Base-by-base conservation (phyloP, 2,329 filamentous ascomycete species). In the Annulohypoxylon truncatum region DNA sequence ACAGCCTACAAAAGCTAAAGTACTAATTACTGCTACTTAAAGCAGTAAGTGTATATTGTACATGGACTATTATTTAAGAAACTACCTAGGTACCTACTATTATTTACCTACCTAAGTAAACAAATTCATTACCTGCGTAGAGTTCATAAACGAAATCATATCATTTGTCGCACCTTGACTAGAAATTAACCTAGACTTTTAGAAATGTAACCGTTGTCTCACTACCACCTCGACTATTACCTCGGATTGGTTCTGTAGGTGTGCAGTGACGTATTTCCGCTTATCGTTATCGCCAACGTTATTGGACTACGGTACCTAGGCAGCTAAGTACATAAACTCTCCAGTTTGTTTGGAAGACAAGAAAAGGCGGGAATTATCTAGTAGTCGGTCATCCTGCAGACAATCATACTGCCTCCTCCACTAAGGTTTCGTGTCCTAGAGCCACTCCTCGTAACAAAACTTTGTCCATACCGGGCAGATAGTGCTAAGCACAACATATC, bases 211-310 rank as follows among this genome's bases (percentile, higher is more conserved):
- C 46, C 13, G 15, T 42, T 18, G 54, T 58, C 47, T 47, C 47
- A 4, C 22, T 38, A 58, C 54, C 15, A 44, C 15, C 18, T 42
- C 4, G 3, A 29, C 3, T 13, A 40, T 9, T 15, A 22, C 29
- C 12, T 22, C n/a, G n/a, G n/a, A n/a, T n/a, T n/a, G n/a, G n/a
- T n/a, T n/a, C n/a, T n/a, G n/a, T 28, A 12, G 29, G 51, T 55
- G 53, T 28, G 50, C 12, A 26, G 54, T 62, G 64, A 66, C 53
- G 54, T 59, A 44, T 53, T 31, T 13, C 44, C 42, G 44, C 44
- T 64, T 67, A 64, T 64, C 60, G 64, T 61, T 64, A 64, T 61
- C 64, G 38, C 22, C 4, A 31, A 47, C 26, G 13, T 58, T 31
- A n/a, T n/a, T n/a, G n/a, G n/a, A n/a, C n/a, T n/a, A n/a, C n/a